Evolutionary conservation across 192 early-diverging fungal genomes (phyloP).

Genomic region (Gaertneriomyces sp.): DNA sequence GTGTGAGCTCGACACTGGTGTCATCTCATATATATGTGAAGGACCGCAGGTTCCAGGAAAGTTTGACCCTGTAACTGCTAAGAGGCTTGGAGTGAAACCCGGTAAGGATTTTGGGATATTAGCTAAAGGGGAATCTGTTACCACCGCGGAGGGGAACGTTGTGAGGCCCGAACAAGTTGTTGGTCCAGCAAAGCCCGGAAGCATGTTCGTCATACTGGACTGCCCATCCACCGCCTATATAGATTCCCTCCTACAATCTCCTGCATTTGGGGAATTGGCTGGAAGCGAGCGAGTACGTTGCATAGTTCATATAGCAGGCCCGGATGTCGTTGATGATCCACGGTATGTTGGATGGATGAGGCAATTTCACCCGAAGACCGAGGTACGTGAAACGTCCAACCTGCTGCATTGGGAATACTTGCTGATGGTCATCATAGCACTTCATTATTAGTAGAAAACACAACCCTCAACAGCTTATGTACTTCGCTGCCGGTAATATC

Average conservation of each 20-base stretch:
- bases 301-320: conserved; percentile 71
- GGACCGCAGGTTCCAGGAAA: conserved; percentile 75
- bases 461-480: conserved; percentile 62
- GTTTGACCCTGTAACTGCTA: conserved; percentile 68
- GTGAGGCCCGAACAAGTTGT: conserved; percentile 70
- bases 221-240: conserved; percentile 37
- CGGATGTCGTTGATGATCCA: conserved; percentile 58
- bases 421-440: conserved; percentile 48
- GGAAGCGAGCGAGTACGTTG: conserved; percentile 32
- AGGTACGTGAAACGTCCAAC: conserved; percentile 31
- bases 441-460: conserved; percentile 67
- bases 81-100: conserved; percentile 63
- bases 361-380: conserved; percentile 62
- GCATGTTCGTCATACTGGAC: conserved; percentile 43
- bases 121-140: conserved; percentile 59
- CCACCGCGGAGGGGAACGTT: conserved; percentile 55
- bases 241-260: not conserved
- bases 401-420: not conserved
- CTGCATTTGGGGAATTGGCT: not conserved
- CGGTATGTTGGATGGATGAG: conserved; percentile 73
- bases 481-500: conserved; percentile 58
- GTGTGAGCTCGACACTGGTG: conserved; percentile 48
- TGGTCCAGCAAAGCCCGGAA: conserved; percentile 55
- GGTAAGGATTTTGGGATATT: conserved; percentile 58
- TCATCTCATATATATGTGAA: conserved; percentile 70